A percentile compares a stretch with the other conserved stretches of the same genome.
Conservation (phyloP, 495 filamentous ascomycete genomes). For the Neurospora sp. region DNA sequence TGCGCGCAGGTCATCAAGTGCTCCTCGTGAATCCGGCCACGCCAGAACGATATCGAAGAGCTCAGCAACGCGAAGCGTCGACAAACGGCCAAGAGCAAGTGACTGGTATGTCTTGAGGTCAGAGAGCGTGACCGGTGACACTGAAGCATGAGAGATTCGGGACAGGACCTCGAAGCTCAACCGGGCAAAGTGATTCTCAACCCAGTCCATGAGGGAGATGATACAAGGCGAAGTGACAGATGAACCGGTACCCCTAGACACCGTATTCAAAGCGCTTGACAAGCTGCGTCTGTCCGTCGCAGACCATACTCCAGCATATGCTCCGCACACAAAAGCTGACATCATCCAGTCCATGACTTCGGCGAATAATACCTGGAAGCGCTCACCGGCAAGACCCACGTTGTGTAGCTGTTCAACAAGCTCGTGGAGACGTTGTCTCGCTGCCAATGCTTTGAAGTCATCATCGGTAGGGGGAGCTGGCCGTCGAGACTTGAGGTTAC, state of each 20-base stretch:
- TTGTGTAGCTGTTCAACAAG: constrained; percentile 53
- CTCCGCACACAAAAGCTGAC: constrained; percentile 50
- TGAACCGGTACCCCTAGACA: constrained; percentile 14
- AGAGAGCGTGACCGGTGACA: constrained; percentile 35
- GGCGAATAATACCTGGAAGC: constrained; percentile 67
- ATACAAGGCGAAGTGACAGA: constrained; percentile 45
- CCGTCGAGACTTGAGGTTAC: constrained; percentile 6
- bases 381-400: constrained; percentile 65
- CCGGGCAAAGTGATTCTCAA: constrained; percentile 59
- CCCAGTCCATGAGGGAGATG: constrained; percentile 53
- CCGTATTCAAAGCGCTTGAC: constrained; percentile 10
- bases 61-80: constrained; percentile 65
- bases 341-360: constrained; percentile 61
- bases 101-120: constrained; percentile 74
- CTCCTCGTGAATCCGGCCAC: constrained; percentile 75
- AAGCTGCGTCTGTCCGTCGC: constrained; percentile 2
- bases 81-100: constrained; percentile 68
- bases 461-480: constrained; percentile 12
- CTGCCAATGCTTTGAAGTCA: constrained; percentile 23
- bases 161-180: constrained; percentile 53
- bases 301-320: constrained; percentile 51
- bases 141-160: constrained; percentile 21
- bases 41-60: constrained; percentile 81
- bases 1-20: constrained; percentile 61
- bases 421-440: constrained; percentile 43